Conservation (phyloP, 768 basidiomycete species). For the Pholiota microspora region DNA sequence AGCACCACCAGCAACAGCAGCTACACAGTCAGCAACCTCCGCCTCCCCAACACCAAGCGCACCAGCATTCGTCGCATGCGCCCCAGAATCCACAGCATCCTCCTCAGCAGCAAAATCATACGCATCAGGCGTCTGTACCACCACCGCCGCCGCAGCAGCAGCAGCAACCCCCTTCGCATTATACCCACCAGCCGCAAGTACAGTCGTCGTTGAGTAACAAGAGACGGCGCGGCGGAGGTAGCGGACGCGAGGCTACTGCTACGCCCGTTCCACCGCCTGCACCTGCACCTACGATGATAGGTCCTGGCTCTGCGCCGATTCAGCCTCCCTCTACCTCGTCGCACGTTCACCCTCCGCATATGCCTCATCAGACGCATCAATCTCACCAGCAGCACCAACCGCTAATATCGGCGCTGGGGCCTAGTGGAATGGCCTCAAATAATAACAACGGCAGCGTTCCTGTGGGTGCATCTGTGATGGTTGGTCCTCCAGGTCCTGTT, state of each 20-base stretch:
- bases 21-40: constrained; percentile 8
- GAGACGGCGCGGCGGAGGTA: constrained; percentile 8
- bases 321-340: not conserved
- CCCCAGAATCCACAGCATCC: constrained; percentile 1
- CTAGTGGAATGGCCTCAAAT: constrained; percentile 1
- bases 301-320: not conserved
- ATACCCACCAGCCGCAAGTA: constrained; percentile 14
- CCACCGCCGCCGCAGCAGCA: constrained; percentile 15
- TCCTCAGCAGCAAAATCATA: constrained; percentile 9
- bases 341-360: not conserved
- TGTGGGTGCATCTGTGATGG: constrained; percentile 1
- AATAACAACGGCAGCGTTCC: not conserved
- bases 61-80: constrained; percentile 4
- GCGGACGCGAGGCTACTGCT: not conserved
- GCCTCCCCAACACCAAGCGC: constrained; percentile 8
- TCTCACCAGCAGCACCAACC: constrained; percentile 9
- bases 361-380: constrained; percentile 1
- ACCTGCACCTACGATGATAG: not conserved
- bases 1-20: constrained; percentile 10
- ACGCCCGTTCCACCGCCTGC: constrained; percentile 1
- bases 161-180: constrained; percentile 34
- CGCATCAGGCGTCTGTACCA: constrained; percentile 12
- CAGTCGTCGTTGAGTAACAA: constrained; percentile 7
- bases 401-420: constrained; percentile 5
- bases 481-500: not conserved